A percentile compares a stretch with the other conserved stretches of the same genome.
These are phyloP conservation scores for Ceratocystis colombiana DNA, from an alignment of 2,329 filamentous ascomycete species.

Conservation along the genomic window DNA sequence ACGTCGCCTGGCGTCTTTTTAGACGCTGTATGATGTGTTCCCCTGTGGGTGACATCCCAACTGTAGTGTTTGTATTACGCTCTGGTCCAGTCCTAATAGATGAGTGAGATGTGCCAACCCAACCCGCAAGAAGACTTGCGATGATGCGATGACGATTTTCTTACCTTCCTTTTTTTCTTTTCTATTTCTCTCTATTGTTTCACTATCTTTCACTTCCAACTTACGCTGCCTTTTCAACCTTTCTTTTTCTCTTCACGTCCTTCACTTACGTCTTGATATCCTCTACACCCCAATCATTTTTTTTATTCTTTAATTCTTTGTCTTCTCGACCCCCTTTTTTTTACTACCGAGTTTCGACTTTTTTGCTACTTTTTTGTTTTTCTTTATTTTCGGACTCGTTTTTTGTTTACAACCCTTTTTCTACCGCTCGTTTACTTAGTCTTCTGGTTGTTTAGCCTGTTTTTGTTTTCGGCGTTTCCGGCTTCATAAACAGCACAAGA, in stretches of 20 bases:
- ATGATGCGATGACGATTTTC: slow-evolving; percentile 20
- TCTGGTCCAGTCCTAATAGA: not conserved
- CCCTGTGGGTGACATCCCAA: slow-evolving; percentile 22
- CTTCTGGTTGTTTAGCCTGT: slow-evolving; percentile 3
- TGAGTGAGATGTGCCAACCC: slow-evolving; percentile 16
- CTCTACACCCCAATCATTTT: slow-evolving; percentile 12
- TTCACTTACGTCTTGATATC: slow-evolving; percentile 24
- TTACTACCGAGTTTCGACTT: slow-evolving; percentile 6
- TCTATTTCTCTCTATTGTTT: slow-evolving; percentile 8
- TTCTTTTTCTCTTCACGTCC: slow-evolving; percentile 17
- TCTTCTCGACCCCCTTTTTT: slow-evolving; percentile 16
- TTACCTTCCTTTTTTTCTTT: not conserved
- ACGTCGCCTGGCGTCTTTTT: slow-evolving; percentile 19
- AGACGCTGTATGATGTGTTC: slow-evolving; percentile 8
- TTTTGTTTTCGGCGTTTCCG: slow-evolving; percentile 10
- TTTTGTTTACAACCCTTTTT: slow-evolving; percentile 3
- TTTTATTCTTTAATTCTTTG: slow-evolving; percentile 25
- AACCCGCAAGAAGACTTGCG: slow-evolving; percentile 13
- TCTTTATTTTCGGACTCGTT: not conserved
- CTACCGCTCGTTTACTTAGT: not conserved
- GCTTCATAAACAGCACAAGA: slow-evolving; percentile 14
- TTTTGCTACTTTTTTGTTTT: not conserved
- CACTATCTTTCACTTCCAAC: slow-evolving; percentile 20
- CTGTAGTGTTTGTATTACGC: too few relatives aligned
- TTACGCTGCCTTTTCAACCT: slow-evolving; percentile 20